Base-by-base conservation (phyloP, 768 basidiomycete species). In the Agaricus sinodeliciosus region DNA sequence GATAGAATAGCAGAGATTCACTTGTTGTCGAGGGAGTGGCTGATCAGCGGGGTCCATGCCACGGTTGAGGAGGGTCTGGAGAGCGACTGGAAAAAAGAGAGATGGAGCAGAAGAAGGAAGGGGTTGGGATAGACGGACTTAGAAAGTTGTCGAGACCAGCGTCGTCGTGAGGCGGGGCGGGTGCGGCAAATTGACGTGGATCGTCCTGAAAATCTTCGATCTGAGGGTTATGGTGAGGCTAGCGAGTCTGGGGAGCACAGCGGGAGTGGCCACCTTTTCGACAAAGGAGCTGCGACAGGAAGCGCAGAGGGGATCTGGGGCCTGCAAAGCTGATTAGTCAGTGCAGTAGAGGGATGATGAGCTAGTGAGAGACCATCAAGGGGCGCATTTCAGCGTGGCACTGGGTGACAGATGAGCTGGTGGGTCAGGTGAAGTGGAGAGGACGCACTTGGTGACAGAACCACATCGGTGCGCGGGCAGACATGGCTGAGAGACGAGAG, bases 361-460 rank as follows among this genome's bases (percentile, higher is more conserved):
- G 19, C 16, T 18, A 56, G 25, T 35, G 40, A 13, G 31, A 54
- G 58, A 91, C 90, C 87, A 88, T 90, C 43, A 93, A 70, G 1
- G 92, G 90, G 48, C 85, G 72, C 90, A 90, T 94, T 69, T 94
- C 90, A 49, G 87, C 82, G 65, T 84, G 77, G 63, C 93, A 95
- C 92, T 94, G 62, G 44, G 27, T 41, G 51, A 45, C 37, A 47
- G 31, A 48, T 59, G 48, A 47, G 57, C 59, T 47, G 18, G 45
- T n/a, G 15, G 48, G 6, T 49, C 8, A 34, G 39, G 16, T 12
- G 53, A 43, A 54, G 46, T 49, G 5, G 34, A 22, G 42, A 12
- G 37, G 13, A 63, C 70, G 13, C 40, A 83, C 87, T 70, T 87
- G 73, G 62, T 90, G 86, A 58, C 88, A 90, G 60, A 72, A 90